These are phyloP conservation scores for Acrocalymma vagum DNA, from an alignment of 2,329 filamentous ascomycete genomes.

Conservation along the genomic window DNA sequence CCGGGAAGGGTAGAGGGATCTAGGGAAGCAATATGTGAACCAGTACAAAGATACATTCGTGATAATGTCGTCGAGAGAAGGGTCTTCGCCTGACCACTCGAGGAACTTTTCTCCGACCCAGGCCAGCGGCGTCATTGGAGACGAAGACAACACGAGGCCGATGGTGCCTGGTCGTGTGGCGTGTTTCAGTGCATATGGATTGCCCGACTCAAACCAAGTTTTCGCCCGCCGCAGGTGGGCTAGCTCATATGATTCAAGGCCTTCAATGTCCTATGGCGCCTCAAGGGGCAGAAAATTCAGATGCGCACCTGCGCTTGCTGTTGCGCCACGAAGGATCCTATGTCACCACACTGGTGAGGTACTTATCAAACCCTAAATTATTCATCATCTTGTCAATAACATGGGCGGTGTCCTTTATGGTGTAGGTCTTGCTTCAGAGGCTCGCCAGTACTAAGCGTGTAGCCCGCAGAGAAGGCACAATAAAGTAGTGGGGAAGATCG, in stretches of 20 bases:
- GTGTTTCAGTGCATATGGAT: slow-evolving; percentile 61
- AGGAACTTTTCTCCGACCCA: too few relatives aligned
- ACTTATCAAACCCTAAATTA: slow-evolving; percentile 62
- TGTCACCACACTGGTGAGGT: slow-evolving; percentile 67
- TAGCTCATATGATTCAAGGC: slow-evolving; percentile 47
- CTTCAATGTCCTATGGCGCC: slow-evolving; percentile 45
- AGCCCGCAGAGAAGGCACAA: slow-evolving; percentile 66
- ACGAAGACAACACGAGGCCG: slow-evolving; percentile 60
- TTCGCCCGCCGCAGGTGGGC: slow-evolving; percentile 51
- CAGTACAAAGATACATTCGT: slow-evolving; percentile 63
- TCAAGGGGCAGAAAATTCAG: slow-evolving; percentile 38
- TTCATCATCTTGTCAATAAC: slow-evolving; percentile 63
- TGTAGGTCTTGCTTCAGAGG: slow-evolving; percentile 56
- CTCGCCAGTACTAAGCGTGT: slow-evolving; percentile 59
- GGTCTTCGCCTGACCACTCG: too few relatives aligned
- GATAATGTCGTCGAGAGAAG: slow-evolving; percentile 55
- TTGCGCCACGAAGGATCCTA: slow-evolving; percentile 59
- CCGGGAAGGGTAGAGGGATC: slow-evolving; percentile 61
- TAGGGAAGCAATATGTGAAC: slow-evolving; percentile 61
- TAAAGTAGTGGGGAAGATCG: slow-evolving; percentile 64
- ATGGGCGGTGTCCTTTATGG: slow-evolving; percentile 48
- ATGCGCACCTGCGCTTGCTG: slow-evolving; percentile 54
- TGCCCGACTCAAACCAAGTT: slow-evolving; percentile 50
- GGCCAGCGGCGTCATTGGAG: too few relatives aligned
- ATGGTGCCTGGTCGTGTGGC: slow-evolving; percentile 63